phyloP scores from a whole-genome alignment of 1,284 basidiomycete genomes.

The Malassezia sp. region DNA sequence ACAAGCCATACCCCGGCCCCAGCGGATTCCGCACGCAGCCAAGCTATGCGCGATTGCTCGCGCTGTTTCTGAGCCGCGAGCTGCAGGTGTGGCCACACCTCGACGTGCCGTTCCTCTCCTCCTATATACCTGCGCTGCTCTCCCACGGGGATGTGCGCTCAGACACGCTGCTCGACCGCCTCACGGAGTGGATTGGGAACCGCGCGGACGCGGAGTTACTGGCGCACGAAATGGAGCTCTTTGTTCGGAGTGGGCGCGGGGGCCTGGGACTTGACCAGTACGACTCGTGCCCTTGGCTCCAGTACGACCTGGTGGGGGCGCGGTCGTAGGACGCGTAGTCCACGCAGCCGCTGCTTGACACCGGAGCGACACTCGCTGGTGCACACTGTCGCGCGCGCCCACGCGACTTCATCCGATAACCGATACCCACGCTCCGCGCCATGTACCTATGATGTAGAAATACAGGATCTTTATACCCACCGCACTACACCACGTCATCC shows the following conservation, averaged over 20 bases:
- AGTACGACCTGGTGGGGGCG: constrained; percentile 13
- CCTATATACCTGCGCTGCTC: constrained; percentile 15
- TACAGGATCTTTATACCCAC: too few relatives aligned
- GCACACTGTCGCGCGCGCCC: too few relatives aligned
- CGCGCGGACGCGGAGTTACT: constrained; percentile 4
- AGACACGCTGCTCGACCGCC: constrained; percentile 6
- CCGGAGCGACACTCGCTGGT: too few relatives aligned
- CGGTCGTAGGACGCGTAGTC: neutral
- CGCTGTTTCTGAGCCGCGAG: constrained; percentile 14
- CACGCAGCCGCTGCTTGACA: too few relatives aligned
- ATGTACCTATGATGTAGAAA: neutral
- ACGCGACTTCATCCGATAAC: too few relatives aligned
- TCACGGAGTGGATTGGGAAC: constrained; percentile 15
- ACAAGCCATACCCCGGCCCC: constrained; percentile 11
- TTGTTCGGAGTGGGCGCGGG: constrained; percentile 14
- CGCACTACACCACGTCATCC: too few relatives aligned
- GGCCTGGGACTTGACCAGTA: constrained; percentile 13
- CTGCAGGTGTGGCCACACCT: constrained; percentile 17
- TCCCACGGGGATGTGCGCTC: constrained; percentile 12
- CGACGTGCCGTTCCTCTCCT: constrained; percentile 9
- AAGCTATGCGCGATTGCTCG: constrained; percentile 7
- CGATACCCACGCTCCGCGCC: neutral
- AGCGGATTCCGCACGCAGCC: constrained; percentile 8
- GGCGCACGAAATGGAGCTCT: constrained; percentile 15
- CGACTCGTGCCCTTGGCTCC: constrained; percentile 14